Evolutionary conservation across 2,329 filamentous ascomycete species (phyloP), one percentile per base, ranked within the genome.

Genomic region (Exophiala xenobiotica): DNA sequence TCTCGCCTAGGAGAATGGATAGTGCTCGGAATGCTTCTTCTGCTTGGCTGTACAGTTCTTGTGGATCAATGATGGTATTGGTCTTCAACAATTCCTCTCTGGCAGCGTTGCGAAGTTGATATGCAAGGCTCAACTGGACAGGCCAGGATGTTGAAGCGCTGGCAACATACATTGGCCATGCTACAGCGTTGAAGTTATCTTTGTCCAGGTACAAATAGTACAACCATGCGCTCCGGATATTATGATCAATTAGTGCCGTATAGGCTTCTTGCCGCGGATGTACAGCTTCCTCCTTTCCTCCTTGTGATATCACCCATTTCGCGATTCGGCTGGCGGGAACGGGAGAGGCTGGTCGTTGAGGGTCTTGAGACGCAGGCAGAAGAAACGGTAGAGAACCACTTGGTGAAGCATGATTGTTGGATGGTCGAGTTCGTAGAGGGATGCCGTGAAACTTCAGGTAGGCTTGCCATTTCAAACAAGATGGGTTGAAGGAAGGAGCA

Each of bases 391-490:
- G 78, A n/a, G 85, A 78, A 51, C 92, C 91, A 18, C 85, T 86
- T 0, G 92, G 92, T 2, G 91, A 96, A 45, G 92, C 90, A 74
- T 97, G 93, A 69, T 97, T 97, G 62, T 83, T 95, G 3, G 90
- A 95, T 3, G 88, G 73, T 5, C 82, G 74, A 45, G 86, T 74
- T 46, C 75, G 75, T 67, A 91, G 86, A 3, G 82, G 71, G 52
- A 96, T 76, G 33, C 79, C 79, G 44, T 83, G 79, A 63, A 96
- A 88, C 63, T 82, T 88, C 56, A 99, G 78, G 69, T 90, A 93
- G 23, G 90, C 85, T 90, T 97, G 93, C 90, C 90, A 97, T 75
- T 92, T 96, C 65, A 97, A 76, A 74, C 93, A 99, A 52, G 85
- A 83, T 8, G 93, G 93, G 67, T 97, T 97, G 73, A 87, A 95